These are phyloP conservation scores for Amanita phalloides DNA, from an alignment of 768 basidiomycete genomes.

Conservation along the genomic window DNA sequence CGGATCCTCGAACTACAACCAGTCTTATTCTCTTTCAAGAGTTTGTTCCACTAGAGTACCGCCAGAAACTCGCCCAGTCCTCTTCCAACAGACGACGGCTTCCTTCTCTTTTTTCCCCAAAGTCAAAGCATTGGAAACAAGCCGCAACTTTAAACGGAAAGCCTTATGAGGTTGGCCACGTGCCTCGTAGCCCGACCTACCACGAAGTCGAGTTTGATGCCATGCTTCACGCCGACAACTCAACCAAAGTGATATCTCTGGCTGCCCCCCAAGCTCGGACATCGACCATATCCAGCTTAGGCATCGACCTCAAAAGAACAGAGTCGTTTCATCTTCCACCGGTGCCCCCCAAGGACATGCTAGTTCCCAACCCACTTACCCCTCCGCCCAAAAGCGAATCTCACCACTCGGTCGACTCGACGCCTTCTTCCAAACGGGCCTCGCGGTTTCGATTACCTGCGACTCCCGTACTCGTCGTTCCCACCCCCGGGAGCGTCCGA, in stretches of 20 bases:
- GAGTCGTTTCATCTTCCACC: conserved; percentile 14
- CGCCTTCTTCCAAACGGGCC: conserved; percentile 23
- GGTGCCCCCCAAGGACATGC: neutral
- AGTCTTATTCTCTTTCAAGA: conserved; percentile 86
- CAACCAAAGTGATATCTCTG: conserved; percentile 34
- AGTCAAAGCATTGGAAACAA: conserved; percentile 63
- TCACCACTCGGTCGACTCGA: neutral
- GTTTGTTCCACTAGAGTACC: conserved; percentile 82
- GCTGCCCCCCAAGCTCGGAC: conserved; percentile 4
- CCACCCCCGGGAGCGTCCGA: conserved; percentile 35
- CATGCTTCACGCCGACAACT: conserved; percentile 44
- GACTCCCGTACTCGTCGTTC: conserved; percentile 29
- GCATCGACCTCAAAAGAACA: conserved; percentile 9
- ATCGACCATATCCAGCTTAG: conserved; percentile 15
- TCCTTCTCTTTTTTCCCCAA: conserved; percentile 57
- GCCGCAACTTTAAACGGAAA: conserved; percentile 75
- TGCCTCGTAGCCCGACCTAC: conserved; percentile 35
- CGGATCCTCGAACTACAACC: conserved; percentile 63
- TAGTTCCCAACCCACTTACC: neutral
- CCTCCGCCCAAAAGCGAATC: neutral
- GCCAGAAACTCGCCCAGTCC: conserved; percentile 58
- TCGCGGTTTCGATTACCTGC: conserved; percentile 51
- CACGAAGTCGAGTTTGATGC: conserved; percentile 77
- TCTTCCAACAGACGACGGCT: conserved; percentile 45
- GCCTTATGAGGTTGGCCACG: conserved; percentile 60